These are phyloP conservation scores for Xylaria sp. DNA, from an alignment of 2,329 filamentous ascomycete species.

Conservation along the genomic window DNA sequence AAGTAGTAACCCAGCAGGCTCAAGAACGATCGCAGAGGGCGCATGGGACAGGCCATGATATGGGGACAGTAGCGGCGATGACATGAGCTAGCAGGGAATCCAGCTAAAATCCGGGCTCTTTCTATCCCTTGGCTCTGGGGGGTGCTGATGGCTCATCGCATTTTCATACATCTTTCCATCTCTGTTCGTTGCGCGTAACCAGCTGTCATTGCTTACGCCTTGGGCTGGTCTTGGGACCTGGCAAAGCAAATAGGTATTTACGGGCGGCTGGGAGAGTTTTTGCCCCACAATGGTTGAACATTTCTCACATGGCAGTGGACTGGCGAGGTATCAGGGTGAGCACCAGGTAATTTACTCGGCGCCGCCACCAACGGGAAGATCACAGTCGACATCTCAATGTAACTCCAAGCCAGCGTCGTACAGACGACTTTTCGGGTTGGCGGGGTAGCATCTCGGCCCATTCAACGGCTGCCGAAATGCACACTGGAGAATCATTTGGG, in stretches of 20 bases:
- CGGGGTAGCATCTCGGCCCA: not conserved
- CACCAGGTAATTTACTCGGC: not conserved
- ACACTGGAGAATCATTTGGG: not conserved
- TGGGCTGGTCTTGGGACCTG: not conserved
- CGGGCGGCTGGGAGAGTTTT: not conserved
- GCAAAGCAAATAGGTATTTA: not conserved
- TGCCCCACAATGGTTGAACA: not conserved
- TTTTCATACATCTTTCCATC: too few relatives aligned
- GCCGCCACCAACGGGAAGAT: not conserved
- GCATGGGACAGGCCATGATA: not conserved
- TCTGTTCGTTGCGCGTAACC: not conserved
- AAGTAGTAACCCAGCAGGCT: too few relatives aligned
- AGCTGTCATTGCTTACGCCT: not conserved
- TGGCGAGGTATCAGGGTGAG: not conserved
- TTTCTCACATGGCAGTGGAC: not conserved
- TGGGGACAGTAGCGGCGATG: not conserved
- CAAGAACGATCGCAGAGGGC: not conserved
- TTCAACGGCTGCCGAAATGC: not conserved
- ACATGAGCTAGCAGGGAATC: not conserved
- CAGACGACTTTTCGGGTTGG: not conserved
- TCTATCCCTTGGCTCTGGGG: not conserved
- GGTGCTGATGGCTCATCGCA: not conserved
- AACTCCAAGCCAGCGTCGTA: not conserved
- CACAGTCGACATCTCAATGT: not conserved
- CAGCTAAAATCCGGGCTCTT: not conserved